Evolutionary conservation across 139 green algal genomes (phyloP), one percentile per base, ranked within the genome.

Genomic region (Asterochloris sp.): DNA sequence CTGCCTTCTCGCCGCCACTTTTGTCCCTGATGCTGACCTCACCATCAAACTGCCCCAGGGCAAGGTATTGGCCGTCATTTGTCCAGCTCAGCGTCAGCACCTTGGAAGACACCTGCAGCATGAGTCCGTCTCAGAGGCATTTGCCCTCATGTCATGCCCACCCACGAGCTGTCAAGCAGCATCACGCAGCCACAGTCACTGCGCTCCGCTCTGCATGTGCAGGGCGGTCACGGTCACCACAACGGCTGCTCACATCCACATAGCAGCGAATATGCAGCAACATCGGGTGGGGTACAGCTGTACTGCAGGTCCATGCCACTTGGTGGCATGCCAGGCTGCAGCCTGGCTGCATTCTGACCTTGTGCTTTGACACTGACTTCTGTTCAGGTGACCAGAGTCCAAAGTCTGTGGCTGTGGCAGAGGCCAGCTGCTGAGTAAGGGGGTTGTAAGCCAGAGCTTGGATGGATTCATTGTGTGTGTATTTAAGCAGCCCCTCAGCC

Each of bases 351-450:
- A 16, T 24, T 12, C 83, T 10, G 63, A 93, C 92, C 89, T 96
- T 97, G 87, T 95, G 92, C 85, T 97, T 97, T 11, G 90, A 84
- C 17, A 97, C 94, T 17, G 88, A 92, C 84, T 95, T 95, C 83
- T 95, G 89, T 84, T 97, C 92, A 12, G 93, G 92, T 15, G 89
- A 94, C 94, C 94, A 97, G 15, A 97, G 89, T 0, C 93, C 94
- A 81, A 97, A 88, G 79, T 97, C 94, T 13, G 71, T 86, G 10
- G 89, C 88, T 23, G 93, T 94, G 14, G 86, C 91, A 78, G 87
- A 94, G 29, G 93, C 90, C 79, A 97, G 91, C 88, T 97, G 94
- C 85, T 96, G 92, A 17, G 90, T 94, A 62, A 94, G 78, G 19
- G 94, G 92, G 86, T 95, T 97, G 83, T 95, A 97, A 0, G 92